Evolutionary conservation across 2,329 filamentous ascomycete species (phyloP).

Genomic region (Helicocarpus griseus): DNA sequence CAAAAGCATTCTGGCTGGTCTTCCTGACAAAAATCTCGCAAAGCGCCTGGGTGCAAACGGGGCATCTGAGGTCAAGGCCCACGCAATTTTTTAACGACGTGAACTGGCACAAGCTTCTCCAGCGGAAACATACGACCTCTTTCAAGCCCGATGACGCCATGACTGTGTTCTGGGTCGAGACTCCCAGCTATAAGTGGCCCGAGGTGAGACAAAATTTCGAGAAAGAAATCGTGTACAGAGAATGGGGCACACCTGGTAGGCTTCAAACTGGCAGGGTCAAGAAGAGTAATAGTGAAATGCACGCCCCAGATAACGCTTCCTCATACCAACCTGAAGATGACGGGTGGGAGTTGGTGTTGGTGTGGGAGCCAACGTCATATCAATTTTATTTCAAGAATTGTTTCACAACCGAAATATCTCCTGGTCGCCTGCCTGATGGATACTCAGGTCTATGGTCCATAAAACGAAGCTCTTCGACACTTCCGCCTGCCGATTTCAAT

Average conservation of each 20-base stretch:
- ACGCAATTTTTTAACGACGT: constrained; percentile 6
- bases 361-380: constrained; percentile 6
- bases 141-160: constrained; percentile 6
- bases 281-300: background rate
- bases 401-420: constrained; percentile 6
- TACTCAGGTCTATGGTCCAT: background rate
- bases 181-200: background rate
- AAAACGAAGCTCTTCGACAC: background rate
- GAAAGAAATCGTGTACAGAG: constrained; percentile 1
- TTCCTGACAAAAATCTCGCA: constrained; percentile 2
- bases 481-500: background rate
- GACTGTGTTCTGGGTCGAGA: constrained; percentile 3
- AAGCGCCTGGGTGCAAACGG: constrained; percentile 6
- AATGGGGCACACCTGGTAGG: background rate
- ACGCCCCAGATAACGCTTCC: background rate
- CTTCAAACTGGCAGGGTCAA: background rate
- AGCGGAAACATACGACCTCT: constrained; percentile 5
- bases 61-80: constrained; percentile 7
- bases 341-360: constrained; percentile 9
- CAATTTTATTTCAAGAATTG: constrained; percentile 8
- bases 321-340: background rate
- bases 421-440: background rate
- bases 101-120: constrained; percentile 5
- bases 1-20: constrained; percentile 5
- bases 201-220: constrained; percentile 4